Conservation (phyloP, 2,329 filamentous ascomycete species). For the Cordyceps tenuipes region DNA sequence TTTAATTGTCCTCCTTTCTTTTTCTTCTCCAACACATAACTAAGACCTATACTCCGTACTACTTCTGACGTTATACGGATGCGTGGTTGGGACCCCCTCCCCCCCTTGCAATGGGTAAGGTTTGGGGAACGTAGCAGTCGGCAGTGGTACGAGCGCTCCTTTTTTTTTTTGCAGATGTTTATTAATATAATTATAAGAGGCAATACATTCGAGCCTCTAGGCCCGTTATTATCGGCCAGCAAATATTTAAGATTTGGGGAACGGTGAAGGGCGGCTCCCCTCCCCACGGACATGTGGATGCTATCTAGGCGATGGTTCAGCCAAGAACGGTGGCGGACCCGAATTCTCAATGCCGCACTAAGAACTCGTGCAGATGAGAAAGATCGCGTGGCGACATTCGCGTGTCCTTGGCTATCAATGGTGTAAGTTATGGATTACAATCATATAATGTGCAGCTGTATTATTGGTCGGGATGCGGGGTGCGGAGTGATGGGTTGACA, state of each 20-base stretch:
- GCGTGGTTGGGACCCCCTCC: background rate
- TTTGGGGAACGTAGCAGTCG: background rate
- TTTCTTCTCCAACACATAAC: background rate
- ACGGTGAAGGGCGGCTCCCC: background rate
- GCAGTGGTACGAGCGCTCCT: background rate
- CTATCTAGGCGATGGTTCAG: background rate
- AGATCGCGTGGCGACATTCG: background rate
- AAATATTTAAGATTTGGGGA: background rate
- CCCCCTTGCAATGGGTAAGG: slow-evolving; percentile 5
- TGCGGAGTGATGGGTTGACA: background rate
- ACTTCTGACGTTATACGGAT: background rate
- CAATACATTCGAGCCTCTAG: background rate
- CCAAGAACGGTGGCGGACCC: too few relatives aligned
- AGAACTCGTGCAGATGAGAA: too few relatives aligned
- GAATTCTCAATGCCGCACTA: too few relatives aligned
- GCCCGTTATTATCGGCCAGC: background rate
- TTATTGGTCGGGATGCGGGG: background rate
- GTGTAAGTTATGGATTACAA: background rate
- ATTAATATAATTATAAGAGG: background rate
- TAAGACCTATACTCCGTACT: too few relatives aligned
- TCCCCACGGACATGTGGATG: slow-evolving; percentile 4
- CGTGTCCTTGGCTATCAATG: background rate
- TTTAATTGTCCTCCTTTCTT: too few relatives aligned
- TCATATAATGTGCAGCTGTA: background rate
- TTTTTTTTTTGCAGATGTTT: slow-evolving; percentile 6